phyloP scores from a whole-genome alignment of 768 basidiomycete genomes.

The Daedalea quercina region DNA sequence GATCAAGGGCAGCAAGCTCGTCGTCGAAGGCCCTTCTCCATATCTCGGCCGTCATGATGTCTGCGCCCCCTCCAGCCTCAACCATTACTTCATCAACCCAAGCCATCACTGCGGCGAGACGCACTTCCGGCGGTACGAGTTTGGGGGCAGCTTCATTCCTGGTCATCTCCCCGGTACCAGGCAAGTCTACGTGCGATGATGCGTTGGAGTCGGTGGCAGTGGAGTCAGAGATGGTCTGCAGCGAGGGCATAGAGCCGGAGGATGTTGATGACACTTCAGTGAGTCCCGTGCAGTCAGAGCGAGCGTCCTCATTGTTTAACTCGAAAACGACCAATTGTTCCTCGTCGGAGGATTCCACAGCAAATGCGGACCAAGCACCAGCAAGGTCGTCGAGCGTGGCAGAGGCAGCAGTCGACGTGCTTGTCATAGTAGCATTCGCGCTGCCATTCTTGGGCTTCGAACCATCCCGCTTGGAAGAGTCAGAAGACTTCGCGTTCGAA shows the following conservation, averaged over 20 bases:
- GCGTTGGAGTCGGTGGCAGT: constrained; percentile 21
- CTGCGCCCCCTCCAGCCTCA: not conserved
- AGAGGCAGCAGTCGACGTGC: no score
- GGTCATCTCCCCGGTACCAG: not conserved
- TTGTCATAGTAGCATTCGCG: no score
- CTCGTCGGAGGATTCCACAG: not conserved
- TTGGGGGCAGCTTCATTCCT: not conserved
- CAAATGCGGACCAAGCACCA: constrained; percentile 8
- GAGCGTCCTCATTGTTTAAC: not conserved
- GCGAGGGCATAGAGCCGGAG: not conserved
- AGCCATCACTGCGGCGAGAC: no score
- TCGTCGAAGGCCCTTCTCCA: not conserved
- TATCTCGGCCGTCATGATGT: not conserved
- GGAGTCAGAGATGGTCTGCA: constrained; percentile 16
- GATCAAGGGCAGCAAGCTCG: not conserved
- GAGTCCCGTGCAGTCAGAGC: not conserved
- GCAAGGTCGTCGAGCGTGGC: not conserved
- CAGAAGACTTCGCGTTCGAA: no score
- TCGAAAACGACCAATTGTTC: not conserved
- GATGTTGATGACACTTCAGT: not conserved
- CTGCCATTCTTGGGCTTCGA: no score
- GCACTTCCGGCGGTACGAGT: not conserved
- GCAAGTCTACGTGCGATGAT: no score
- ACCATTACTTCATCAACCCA: not conserved
- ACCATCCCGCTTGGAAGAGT: not conserved